Conservation (phyloP, 2,329 filamentous ascomycete genomes). For the Colletotrichum neosansevieriae region DNA sequence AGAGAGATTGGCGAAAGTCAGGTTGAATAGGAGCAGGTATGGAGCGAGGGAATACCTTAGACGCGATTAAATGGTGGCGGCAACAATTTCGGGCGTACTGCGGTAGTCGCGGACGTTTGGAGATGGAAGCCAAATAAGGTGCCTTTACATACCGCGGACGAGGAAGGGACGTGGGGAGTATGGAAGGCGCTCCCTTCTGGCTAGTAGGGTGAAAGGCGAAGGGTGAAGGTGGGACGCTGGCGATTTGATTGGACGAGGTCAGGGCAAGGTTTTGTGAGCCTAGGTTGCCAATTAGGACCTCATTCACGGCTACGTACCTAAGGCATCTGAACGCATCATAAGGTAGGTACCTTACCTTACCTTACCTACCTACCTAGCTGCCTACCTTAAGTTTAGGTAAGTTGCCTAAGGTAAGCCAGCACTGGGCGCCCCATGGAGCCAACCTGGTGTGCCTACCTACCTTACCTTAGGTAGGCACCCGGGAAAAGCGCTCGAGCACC, state of each 20-base stretch:
- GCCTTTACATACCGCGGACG: constrained; percentile 2
- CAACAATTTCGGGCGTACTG: not conserved
- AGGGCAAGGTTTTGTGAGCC: constrained; percentile 3
- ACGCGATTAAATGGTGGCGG: not conserved
- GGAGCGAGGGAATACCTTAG: not conserved
- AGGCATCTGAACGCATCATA: no score
- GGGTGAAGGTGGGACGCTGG: constrained; percentile 29
- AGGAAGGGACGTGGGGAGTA: not conserved
- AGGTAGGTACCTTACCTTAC: no score
- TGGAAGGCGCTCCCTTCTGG: not conserved
- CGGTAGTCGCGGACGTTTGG: not conserved
- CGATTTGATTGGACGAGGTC: constrained; percentile 25
- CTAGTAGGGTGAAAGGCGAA: no score
- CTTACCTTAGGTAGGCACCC: no score
- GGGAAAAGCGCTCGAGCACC: no score
- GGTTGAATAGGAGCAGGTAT: not conserved
- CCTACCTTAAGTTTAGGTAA: no score
- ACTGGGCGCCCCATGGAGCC: no score
- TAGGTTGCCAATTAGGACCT: no score
- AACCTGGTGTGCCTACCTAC: no score
- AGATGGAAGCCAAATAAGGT: not conserved
- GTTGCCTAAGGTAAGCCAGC: no score
- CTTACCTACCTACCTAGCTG: no score
- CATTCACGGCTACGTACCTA: no score
- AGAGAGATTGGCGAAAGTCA: not conserved